Conservation (phyloP, 805 yeast species). For the Ogataea populi-albae region DNA sequence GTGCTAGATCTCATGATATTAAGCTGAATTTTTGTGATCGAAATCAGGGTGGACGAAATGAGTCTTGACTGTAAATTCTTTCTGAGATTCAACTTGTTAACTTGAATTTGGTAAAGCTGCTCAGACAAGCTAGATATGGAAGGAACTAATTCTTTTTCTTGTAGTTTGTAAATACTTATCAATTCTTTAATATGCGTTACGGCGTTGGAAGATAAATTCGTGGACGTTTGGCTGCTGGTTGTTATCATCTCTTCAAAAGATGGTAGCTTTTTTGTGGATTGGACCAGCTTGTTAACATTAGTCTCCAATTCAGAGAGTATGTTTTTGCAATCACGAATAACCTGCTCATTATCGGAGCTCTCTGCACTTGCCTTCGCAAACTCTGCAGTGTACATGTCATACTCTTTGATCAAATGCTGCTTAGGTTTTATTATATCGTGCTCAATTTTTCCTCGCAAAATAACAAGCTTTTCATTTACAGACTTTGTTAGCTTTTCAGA, state of each 20-base stretch:
- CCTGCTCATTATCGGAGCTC: conserved; percentile 10
- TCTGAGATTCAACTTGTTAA: conserved; percentile 35
- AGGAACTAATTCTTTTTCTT: conserved; percentile 25
- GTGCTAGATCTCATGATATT: conserved; percentile 34
- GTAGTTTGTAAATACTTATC: conserved; percentile 21
- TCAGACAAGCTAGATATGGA: conserved; percentile 34
- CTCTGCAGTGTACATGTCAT: conserved; percentile 41
- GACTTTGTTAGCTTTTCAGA: conserved; percentile 21
- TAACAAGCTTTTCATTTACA: conserved; percentile 23
- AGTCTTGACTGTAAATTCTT: conserved; percentile 33
- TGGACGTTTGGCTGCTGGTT: conserved; percentile 28
- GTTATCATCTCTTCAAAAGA: conserved; percentile 31
- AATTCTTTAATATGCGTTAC: conserved; percentile 23
- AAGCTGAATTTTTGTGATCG: conserved; percentile 38
- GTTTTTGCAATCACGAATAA: conserved; percentile 20
- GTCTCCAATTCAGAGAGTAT: conserved; percentile 23
- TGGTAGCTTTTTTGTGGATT: conserved; percentile 25
- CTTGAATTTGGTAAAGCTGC: conserved; percentile 35
- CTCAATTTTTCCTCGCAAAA: conserved; percentile 35
- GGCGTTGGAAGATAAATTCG: conserved; percentile 24
- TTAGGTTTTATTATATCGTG: conserved; percentile 36
- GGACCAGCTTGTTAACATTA: conserved; percentile 21
- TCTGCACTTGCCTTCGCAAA: conserved; percentile 24
- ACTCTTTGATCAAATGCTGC: conserved; percentile 36
- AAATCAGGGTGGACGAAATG: conserved; percentile 32